These are phyloP conservation scores for Podaxis mareebaensis DNA, from an alignment of 768 basidiomycete genomes.

Conservation along the genomic window DNA sequence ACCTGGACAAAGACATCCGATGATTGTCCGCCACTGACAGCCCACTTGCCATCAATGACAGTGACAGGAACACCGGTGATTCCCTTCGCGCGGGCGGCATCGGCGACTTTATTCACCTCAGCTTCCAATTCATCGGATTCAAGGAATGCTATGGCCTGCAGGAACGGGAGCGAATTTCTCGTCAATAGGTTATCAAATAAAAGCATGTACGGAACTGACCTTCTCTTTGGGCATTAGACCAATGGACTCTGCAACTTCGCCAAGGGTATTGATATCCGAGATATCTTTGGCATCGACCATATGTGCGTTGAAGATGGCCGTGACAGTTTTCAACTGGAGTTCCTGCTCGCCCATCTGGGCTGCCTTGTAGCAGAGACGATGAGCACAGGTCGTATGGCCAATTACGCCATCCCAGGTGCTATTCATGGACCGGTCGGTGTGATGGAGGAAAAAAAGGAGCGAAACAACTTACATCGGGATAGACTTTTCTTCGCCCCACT, in stretches of 20 bases:
- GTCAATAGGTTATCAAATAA: slow-evolving; percentile 1
- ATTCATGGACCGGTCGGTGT: neutral
- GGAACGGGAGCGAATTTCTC: neutral
- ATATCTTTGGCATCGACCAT: slow-evolving; percentile 68
- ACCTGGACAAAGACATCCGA: slow-evolving; percentile 73
- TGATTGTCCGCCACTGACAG: slow-evolving; percentile 71
- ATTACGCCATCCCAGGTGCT: slow-evolving; percentile 64
- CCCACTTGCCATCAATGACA: slow-evolving; percentile 79
- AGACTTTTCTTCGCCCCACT: slow-evolving; percentile 57
- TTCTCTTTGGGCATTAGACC: slow-evolving; percentile 61
- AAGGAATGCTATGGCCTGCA: slow-evolving; percentile 64
- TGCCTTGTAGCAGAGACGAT: slow-evolving; percentile 72
- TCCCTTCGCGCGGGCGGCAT: slow-evolving; percentile 62
- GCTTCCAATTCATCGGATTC: slow-evolving; percentile 62
- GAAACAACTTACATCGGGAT: slow-evolving; percentile 48
- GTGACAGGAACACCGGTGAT: slow-evolving; percentile 81
- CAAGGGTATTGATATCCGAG: slow-evolving; percentile 56
- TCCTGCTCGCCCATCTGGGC: slow-evolving; percentile 60
- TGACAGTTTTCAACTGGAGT: slow-evolving; percentile 57
- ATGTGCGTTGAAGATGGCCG: slow-evolving; percentile 64
- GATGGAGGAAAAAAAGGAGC: neutral
- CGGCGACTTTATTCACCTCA: slow-evolving; percentile 64
- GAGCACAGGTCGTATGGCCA: slow-evolving; percentile 66
- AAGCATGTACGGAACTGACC: slow-evolving; percentile 39
- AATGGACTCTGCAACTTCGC: slow-evolving; percentile 53